phyloP scores from a whole-genome alignment of 2,329 filamentous ascomycete species.

The Keithomyces neogunnii region DNA sequence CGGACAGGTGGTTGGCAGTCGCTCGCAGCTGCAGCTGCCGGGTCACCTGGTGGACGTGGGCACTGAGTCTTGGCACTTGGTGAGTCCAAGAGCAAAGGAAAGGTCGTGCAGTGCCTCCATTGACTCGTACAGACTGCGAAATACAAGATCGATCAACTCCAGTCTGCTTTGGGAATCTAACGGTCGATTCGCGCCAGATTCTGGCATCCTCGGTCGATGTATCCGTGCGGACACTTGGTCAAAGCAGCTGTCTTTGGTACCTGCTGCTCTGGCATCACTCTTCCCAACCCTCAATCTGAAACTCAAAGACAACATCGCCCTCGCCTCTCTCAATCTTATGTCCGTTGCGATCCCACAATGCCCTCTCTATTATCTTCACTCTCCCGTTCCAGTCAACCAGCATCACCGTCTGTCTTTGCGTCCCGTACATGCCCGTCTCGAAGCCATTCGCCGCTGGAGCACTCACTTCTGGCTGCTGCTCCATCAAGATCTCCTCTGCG shows the following conservation, averaged over 20 bases:
- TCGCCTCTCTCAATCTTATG: constrained; percentile 43
- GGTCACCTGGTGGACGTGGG: too few relatives aligned
- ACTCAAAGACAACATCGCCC: constrained; percentile 48
- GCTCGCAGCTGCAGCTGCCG: not conserved
- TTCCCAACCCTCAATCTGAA: constrained; percentile 47
- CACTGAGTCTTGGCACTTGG: too few relatives aligned
- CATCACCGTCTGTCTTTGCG: constrained; percentile 55
- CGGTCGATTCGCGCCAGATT: too few relatives aligned
- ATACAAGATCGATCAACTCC: too few relatives aligned
- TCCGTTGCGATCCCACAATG: constrained; percentile 51
- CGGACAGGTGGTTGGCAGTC: not conserved
- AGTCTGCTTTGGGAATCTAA: too few relatives aligned
- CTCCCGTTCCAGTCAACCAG: constrained; percentile 56
- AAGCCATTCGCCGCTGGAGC: constrained; percentile 28
- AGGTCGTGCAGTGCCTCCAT: too few relatives aligned
- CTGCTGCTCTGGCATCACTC: constrained; percentile 7
- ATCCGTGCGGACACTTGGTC: too few relatives aligned
- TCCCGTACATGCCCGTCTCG: constrained; percentile 54
- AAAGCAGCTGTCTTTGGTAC: not conserved
- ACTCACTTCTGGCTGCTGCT: constrained; percentile 29
- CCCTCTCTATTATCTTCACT: constrained; percentile 50
- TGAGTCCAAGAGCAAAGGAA: too few relatives aligned
- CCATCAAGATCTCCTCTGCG: constrained; percentile 25
- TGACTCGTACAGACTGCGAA: too few relatives aligned
- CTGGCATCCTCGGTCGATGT: too few relatives aligned